Evolutionary conservation across 768 basidiomycete genomes (phyloP).

Genomic region (Psilocybe cyanescens): DNA sequence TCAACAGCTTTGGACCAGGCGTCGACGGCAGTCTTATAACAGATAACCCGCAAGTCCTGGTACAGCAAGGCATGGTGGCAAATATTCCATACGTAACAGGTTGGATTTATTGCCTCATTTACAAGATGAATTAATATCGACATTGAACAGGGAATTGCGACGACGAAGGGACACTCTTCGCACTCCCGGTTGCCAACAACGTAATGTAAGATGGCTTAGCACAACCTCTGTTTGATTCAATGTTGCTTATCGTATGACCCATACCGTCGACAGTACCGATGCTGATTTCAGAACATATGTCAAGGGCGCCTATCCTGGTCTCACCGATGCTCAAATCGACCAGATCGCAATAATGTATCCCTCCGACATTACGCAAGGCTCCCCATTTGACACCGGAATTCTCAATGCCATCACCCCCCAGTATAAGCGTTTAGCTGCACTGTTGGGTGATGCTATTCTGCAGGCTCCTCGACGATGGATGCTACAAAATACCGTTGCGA

Average conservation of each 20-base stretch:
- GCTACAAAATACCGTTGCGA: constrained; percentile 30
- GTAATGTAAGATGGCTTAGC: constrained; percentile 20
- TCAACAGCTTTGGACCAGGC: constrained; percentile 21
- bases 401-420: constrained; percentile 35
- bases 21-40: constrained; percentile 40
- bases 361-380: constrained; percentile 17
- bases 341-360: constrained; percentile 25
- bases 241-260: constrained; percentile 7
- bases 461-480: constrained; percentile 52
- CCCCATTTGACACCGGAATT: constrained; percentile 24
- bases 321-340: constrained; percentile 13
- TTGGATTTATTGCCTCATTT: not conserved
- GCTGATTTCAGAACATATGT: constrained; percentile 30
- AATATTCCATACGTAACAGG: constrained; percentile 24
- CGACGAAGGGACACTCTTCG: constrained; percentile 42
- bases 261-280: constrained; percentile 23
- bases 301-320: constrained; percentile 1
- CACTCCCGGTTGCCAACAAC: constrained; percentile 19
- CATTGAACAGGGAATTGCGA: constrained; percentile 32
- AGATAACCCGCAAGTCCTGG: constrained; percentile 27
- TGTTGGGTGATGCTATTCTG: constrained; percentile 51
- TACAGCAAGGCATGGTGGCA: constrained; percentile 34
- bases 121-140: not conserved
- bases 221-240: too few relatives aligned
- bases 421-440: constrained; percentile 52